Evolutionary conservation across 371 early-diverging fungal species (phyloP).

Genomic region (Lichtheimia ramosa): DNA sequence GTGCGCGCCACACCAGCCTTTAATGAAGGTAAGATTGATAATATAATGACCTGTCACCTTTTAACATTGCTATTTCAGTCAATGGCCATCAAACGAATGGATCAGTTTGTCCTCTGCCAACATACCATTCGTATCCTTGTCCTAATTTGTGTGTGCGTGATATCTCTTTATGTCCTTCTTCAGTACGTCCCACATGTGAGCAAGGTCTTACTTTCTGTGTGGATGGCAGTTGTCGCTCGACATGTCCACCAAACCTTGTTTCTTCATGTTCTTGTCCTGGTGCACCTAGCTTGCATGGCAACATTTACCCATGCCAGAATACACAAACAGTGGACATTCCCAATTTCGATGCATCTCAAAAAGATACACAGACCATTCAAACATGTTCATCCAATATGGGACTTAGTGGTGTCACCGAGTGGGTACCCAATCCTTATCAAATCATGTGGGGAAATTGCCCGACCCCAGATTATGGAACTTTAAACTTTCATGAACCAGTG

Average conservation of each 20-base stretch:
- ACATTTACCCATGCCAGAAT: slow-evolving; percentile 26
- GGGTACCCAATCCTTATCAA: slow-evolving; percentile 29
- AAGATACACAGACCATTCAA: slow-evolving; percentile 36
- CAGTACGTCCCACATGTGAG: slow-evolving; percentile 38
- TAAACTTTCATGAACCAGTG: slow-evolving; percentile 39
- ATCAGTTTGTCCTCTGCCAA: slow-evolving; percentile 37
- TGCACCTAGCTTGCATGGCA: slow-evolving; percentile 24
- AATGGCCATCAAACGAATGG: slow-evolving; percentile 47
- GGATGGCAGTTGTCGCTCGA: slow-evolving; percentile 50
- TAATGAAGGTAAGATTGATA: too few relatives aligned
- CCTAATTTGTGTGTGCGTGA: slow-evolving; percentile 54
- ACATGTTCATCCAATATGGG: slow-evolving; percentile 36
- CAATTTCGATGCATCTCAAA: slow-evolving; percentile 44
- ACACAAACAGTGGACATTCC: slow-evolving; percentile 30
- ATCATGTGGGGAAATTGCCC: slow-evolving; percentile 60
- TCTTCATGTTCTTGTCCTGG: slow-evolving; percentile 46
- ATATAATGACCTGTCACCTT: too few relatives aligned
- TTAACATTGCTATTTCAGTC: slow-evolving; percentile 25
- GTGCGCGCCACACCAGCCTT: too few relatives aligned
- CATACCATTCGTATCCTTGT: slow-evolving; percentile 40
- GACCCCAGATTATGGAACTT: slow-evolving; percentile 34
- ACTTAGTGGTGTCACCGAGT: slow-evolving; percentile 28
- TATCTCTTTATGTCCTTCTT: slow-evolving; percentile 32
- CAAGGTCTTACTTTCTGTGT: slow-evolving; percentile 46
- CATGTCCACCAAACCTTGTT: slow-evolving; percentile 28